Evolutionary conservation across 495 filamentous ascomycete genomes (phyloP), one percentile per base, ranked within the genome.

Genomic region (Neurospora sp.): DNA sequence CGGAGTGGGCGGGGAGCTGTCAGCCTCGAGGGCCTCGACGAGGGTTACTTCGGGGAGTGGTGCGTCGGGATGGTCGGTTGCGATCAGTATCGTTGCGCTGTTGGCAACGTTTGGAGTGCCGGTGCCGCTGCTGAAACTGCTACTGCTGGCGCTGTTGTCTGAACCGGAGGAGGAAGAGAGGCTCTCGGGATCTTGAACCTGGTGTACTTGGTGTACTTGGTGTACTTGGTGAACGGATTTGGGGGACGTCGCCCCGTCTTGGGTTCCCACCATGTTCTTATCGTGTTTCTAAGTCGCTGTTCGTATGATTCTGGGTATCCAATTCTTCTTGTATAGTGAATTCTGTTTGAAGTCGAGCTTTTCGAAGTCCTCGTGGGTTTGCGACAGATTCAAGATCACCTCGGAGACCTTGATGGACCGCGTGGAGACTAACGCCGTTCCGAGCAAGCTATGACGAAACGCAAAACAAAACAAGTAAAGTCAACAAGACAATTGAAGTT

Each of bases 61-160:
- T 13, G 78, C 77, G 72, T 83, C 81, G 37, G 81, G 80, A 34
- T 82, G 81, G 54, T 80, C 77, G 71, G 66, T 69, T 38, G 69
- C 69, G n/a, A 70, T 74, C n/a, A 69, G 71, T 34, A 75, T 42
- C 2, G 75, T 74, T 70, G 75, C 75, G 28, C 73, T 69, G 31
- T 54, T 74, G 17, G 74, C 66, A 19, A 19, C 54, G 8, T 2
- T 39, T 6, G 72, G 31, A 3, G 74, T 43, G 19, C 71, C 72
- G 21, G 62, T 36, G 36, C 38, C 48, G 19, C 42, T 72, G 71
- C 73, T 42, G 21, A 37, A 39, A 36, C 15, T 69, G 11, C 71
- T 71, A n/a, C 54, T 73, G 37, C 59, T 39, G 66, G 54, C 54
- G 54, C 54, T 66, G 54, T 66, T 66, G 31, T 34, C 54, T 66